These are phyloP conservation scores for Suhomyces anneliseae DNA, from an alignment of 1,139 yeast species.

Conservation along the genomic window DNA sequence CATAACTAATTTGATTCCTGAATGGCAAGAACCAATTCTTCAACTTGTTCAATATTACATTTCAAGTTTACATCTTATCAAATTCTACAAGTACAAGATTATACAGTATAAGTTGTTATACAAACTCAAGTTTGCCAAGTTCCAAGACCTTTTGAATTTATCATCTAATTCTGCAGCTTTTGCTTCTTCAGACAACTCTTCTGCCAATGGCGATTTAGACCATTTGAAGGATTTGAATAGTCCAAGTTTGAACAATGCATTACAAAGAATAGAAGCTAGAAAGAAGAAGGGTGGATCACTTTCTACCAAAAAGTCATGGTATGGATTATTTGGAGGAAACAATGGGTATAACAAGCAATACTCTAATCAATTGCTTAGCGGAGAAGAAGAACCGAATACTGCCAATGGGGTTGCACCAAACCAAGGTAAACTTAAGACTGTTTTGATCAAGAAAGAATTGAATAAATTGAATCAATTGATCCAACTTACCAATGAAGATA, in stretches of 20 bases:
- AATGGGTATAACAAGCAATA: slow-evolving; percentile 18
- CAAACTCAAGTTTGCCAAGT: slow-evolving; percentile 41
- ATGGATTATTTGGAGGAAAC: slow-evolving; percentile 48
- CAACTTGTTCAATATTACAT: slow-evolving; percentile 43
- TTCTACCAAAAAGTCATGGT: slow-evolving; percentile 40
- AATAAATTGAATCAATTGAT: slow-evolving; percentile 45
- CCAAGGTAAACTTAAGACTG: slow-evolving; percentile 30
- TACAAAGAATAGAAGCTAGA: slow-evolving; percentile 29
- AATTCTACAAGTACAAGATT: slow-evolving; percentile 48
- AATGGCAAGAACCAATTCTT: slow-evolving; percentile 49
- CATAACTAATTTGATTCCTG: slow-evolving; percentile 35
- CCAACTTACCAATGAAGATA: slow-evolving; percentile 37
- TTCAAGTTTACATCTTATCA: slow-evolving; percentile 39
- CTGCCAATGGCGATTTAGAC: slow-evolving; percentile 16
- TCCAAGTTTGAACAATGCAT: slow-evolving; percentile 43
- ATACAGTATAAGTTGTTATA: slow-evolving; percentile 44
- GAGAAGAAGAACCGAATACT: slow-evolving; percentile 4
- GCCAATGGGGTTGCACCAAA: not conserved
- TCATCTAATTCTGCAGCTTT: slow-evolving; percentile 11
- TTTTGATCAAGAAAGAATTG: slow-evolving; percentile 43
- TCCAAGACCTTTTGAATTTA: slow-evolving; percentile 38
- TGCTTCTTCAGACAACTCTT: slow-evolving; percentile 3
- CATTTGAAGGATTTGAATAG: slow-evolving; percentile 37
- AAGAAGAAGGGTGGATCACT: slow-evolving; percentile 23
- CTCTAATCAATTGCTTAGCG: slow-evolving; percentile 6